Conservation (phyloP, 2,329 filamentous ascomycete genomes). For the Chrysosporium queenslandicum region DNA sequence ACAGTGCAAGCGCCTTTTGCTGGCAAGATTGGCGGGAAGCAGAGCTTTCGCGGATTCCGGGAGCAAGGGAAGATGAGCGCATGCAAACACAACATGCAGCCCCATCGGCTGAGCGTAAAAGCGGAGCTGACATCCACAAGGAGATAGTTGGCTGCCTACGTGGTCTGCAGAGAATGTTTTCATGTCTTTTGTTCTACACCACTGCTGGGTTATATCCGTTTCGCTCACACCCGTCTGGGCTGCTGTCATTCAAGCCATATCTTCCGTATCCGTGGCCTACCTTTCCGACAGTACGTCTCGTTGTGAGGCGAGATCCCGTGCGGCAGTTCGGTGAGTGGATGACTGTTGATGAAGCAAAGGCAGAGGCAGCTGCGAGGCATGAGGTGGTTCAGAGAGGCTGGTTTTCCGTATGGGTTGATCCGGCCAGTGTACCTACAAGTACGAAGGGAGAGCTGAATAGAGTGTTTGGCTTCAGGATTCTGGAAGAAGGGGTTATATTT, state of each 20-base stretch:
- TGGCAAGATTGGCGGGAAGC: slow-evolving; percentile 44
- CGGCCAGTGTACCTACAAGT: slow-evolving; percentile 13
- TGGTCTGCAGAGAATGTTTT: slow-evolving; percentile 29
- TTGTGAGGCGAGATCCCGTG: slow-evolving; percentile 29
- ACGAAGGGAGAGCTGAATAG: not conserved
- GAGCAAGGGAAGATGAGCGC: slow-evolving; percentile 7
- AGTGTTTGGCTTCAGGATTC: slow-evolving; percentile 13
- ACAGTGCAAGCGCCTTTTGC: slow-evolving; percentile 47
- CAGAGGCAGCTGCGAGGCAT: slow-evolving; percentile 30
- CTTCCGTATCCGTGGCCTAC: slow-evolving; percentile 33
- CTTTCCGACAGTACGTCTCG: slow-evolving; percentile 31
- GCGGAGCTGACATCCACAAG: slow-evolving; percentile 1
- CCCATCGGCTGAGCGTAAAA: not conserved
- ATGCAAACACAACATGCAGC: not conserved
- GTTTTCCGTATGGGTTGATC: slow-evolving; percentile 32
- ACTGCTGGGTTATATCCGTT: slow-evolving; percentile 19
- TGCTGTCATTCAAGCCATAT: slow-evolving; percentile 25
- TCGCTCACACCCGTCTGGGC: slow-evolving; percentile 13
- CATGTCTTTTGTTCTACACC: slow-evolving; percentile 34
- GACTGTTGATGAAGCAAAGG: slow-evolving; percentile 26
- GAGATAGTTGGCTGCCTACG: slow-evolving; percentile 23
- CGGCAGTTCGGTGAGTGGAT: slow-evolving; percentile 30
- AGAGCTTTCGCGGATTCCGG: slow-evolving; percentile 23
- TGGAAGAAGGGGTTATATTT: slow-evolving; percentile 11
- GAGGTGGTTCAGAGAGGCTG: slow-evolving; percentile 27